Evolutionary conservation across 2,329 filamentous ascomycete species (phyloP).

Genomic region (Trichoderma harzianum): DNA sequence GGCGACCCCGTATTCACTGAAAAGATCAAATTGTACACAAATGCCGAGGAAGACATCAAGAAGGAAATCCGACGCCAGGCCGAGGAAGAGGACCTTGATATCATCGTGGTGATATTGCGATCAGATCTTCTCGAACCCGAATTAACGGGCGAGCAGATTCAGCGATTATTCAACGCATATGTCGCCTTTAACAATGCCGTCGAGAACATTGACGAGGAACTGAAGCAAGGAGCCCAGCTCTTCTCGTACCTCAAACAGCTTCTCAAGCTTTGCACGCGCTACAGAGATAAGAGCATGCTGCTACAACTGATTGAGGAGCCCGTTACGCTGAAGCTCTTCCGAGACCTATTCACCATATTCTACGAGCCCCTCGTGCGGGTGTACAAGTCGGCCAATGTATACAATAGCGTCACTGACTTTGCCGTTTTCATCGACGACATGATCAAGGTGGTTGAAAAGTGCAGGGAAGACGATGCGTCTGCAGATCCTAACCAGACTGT

Average conservation of each 20-base stretch:
- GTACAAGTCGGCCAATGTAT: slow-evolving; percentile 98
- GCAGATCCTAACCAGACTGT: slow-evolving; percentile 98
- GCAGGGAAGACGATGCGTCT: slow-evolving; percentile 73
- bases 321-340: slow-evolving; percentile 92
- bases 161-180: slow-evolving; percentile 86
- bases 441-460: slow-evolving; percentile 68
- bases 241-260: slow-evolving; percentile 95
- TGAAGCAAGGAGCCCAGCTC: slow-evolving; percentile 83
- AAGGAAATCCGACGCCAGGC: slow-evolving; percentile 71
- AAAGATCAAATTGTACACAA: slow-evolving; percentile 77
- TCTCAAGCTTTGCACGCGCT: slow-evolving; percentile 84
- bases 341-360: slow-evolving; percentile 96
- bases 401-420: slow-evolving; percentile 96
- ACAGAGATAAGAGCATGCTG: slow-evolving; percentile 98
- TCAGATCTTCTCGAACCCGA: slow-evolving; percentile 73
- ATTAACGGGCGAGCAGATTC: slow-evolving; percentile 71
- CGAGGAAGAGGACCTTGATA: slow-evolving; percentile 68
- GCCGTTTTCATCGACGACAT: slow-evolving; percentile 89
- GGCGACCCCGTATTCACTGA: slow-evolving; percentile 74
- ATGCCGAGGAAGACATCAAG: slow-evolving; percentile 73
- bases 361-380: slow-evolving; percentile 96
- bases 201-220: slow-evolving; percentile 83
- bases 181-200: slow-evolving; percentile 92
- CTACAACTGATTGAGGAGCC: slow-evolving; percentile 91
- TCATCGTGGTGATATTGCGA: slow-evolving; percentile 80